A percentile compares a stretch with the other conserved stretches of the same genome.
Conservation (phyloP, 768 basidiomycete genomes). For the Mycena vulgaris region DNA sequence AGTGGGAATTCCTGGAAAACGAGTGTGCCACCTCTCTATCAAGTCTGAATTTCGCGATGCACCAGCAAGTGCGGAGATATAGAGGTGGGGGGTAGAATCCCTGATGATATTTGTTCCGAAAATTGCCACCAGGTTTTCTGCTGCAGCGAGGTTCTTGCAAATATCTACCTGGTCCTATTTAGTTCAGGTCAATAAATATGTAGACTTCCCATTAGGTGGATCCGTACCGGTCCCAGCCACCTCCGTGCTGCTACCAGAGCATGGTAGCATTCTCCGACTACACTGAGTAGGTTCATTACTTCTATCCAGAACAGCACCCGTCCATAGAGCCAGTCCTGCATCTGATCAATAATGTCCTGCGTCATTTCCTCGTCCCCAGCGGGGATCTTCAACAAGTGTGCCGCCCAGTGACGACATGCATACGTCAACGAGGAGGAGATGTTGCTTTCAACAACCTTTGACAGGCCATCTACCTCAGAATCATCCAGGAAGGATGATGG, state of each 20-base stretch:
- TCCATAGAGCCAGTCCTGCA: not conserved
- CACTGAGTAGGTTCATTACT: slow-evolving; percentile 7
- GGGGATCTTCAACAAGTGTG: slow-evolving; percentile 13
- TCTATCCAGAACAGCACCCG: slow-evolving; percentile 15
- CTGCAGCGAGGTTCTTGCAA: not conserved
- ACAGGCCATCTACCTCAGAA: slow-evolving; percentile 4
- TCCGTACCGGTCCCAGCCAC: not conserved
- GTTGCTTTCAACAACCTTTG: not conserved
- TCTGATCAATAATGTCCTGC: not conserved
- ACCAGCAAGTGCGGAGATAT: slow-evolving; percentile 5
- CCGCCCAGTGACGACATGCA: slow-evolving; percentile 31
- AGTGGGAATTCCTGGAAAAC: slow-evolving; percentile 7
- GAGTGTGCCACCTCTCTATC: not conserved
- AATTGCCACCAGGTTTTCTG: not conserved
- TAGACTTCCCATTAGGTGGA: not conserved
- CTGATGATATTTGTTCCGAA: not conserved
- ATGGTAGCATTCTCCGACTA: not conserved
- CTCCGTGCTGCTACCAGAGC: not conserved
- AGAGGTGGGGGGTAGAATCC: slow-evolving; percentile 7
- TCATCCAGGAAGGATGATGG: slow-evolving; percentile 28
- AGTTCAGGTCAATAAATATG: too few species aligned
- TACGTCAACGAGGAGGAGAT: slow-evolving; percentile 11
- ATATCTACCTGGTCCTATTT: not conserved
- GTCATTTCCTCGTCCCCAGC: not conserved
- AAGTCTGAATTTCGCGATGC: not conserved